Conservation (phyloP, 2,329 filamentous ascomycete species). For the Epichloe glyceriae region DNA sequence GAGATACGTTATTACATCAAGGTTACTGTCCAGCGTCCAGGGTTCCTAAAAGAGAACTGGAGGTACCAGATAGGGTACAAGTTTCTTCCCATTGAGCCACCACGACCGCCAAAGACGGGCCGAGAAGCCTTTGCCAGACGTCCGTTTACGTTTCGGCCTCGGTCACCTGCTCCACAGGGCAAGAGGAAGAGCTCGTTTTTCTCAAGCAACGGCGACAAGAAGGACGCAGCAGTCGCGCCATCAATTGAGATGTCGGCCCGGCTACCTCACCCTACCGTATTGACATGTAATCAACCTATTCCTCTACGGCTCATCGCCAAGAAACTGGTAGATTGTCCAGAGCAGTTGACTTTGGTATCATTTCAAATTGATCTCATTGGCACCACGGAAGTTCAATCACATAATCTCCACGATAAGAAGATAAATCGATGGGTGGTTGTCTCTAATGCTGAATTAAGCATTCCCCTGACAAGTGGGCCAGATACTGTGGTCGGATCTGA, state of each 20-base stretch:
- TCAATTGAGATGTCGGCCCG: conserved; percentile 67
- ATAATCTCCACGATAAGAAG: conserved; percentile 60
- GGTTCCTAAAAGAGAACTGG: conserved; percentile 83
- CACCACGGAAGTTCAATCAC: conserved; percentile 65
- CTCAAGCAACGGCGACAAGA: conserved; percentile 21
- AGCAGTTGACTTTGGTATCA: conserved; percentile 61
- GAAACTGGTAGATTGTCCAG: conserved; percentile 56
- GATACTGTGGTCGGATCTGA: conserved; percentile 51
- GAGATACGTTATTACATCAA: conserved; percentile 94
- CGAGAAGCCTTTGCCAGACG: conserved; percentile 79
- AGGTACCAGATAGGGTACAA: conserved; percentile 58
- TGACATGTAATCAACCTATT: conserved; percentile 79
- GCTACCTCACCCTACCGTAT: conserved; percentile 71
- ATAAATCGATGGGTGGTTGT: conserved; percentile 62
- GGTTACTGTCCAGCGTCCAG: conserved; percentile 81
- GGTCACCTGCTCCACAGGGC: conserved; percentile 16
- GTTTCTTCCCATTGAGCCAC: conserved; percentile 86
- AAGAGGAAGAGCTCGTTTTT: conserved; percentile 49
- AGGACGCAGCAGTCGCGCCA: conserved; percentile 29
- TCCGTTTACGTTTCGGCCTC: conserved; percentile 43
- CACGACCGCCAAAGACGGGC: conserved; percentile 50
- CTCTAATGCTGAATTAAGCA: conserved; percentile 56
- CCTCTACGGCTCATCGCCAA: conserved; percentile 70
- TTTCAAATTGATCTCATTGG: conserved; percentile 74
- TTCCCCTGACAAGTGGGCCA: conserved; percentile 48